A percentile compares a stretch with the other conserved stretches of the same genome.
Conservation (phyloP, 2,329 filamentous ascomycete species). For the Alternaria triticina region DNA sequence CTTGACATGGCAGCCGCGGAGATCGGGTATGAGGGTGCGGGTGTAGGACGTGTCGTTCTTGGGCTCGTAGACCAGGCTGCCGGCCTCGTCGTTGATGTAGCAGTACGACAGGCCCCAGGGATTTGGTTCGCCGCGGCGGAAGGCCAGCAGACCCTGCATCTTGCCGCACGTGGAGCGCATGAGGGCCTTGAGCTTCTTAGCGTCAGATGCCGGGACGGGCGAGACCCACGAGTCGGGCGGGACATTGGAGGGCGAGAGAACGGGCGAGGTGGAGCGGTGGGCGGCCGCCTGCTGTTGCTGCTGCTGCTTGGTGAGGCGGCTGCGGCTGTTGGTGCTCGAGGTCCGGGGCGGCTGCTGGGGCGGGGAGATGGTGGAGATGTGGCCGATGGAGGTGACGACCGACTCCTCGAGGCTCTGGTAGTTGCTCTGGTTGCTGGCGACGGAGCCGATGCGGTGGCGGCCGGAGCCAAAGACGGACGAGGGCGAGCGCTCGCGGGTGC, state of each 20-base stretch:
- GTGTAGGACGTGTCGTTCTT: constrained; percentile 69
- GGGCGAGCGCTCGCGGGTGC: constrained; percentile 50
- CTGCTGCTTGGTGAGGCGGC: constrained; percentile 39
- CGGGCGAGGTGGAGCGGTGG: constrained; percentile 24
- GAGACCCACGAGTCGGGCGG: constrained; percentile 45
- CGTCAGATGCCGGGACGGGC: constrained; percentile 65
- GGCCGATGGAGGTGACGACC: constrained; percentile 50
- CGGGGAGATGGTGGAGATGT: constrained; percentile 49
- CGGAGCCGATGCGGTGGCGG: constrained; percentile 72
- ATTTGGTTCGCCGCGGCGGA: constrained; percentile 66
- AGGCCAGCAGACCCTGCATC: constrained; percentile 81
- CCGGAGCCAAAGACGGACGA: constrained; percentile 50
- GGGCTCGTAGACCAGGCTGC: constrained; percentile 76
- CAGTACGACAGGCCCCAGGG: constrained; percentile 75
- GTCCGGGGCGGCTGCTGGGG: constrained; percentile 35
- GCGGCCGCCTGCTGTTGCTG: constrained; percentile 8
- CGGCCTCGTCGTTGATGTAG: constrained; percentile 78
- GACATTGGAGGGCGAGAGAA: constrained; percentile 29
- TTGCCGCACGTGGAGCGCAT: constrained; percentile 80
- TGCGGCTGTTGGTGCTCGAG: constrained; percentile 38
- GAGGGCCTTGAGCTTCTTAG: constrained; percentile 73
- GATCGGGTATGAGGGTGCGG: constrained; percentile 71
- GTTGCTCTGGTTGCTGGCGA: constrained; percentile 66
- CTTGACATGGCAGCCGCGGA: constrained; percentile 75
- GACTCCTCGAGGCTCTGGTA: constrained; percentile 53